phyloP scores from a whole-genome alignment of 345 rosid species.

The Lepidium sativum region DNA sequence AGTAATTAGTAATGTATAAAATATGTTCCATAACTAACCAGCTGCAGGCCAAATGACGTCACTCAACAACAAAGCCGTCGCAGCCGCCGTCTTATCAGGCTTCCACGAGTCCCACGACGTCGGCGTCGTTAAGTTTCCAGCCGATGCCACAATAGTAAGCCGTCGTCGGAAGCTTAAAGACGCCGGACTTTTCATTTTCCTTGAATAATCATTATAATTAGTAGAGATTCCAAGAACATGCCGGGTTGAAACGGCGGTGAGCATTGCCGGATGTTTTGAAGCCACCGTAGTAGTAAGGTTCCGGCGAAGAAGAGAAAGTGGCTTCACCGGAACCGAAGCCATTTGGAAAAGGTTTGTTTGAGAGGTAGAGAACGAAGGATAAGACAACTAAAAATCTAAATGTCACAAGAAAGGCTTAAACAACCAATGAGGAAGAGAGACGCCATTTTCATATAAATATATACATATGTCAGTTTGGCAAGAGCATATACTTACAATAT shows the following conservation, averaged over 20 bases:
- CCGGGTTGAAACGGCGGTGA: neutral
- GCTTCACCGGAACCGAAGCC: constrained; percentile 19
- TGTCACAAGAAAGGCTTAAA: neutral
- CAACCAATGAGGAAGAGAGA: constrained; percentile 13
- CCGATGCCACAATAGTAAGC: constrained; percentile 24
- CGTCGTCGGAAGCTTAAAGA: neutral
- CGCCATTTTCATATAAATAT: neutral
- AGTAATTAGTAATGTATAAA: neutral
- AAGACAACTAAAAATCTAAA: constrained; percentile 14
- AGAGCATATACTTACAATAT: too few species aligned
- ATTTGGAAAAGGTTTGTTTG: neutral
- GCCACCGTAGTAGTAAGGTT: neutral
- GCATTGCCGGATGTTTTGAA: constrained; percentile 3
- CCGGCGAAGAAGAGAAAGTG: constrained; percentile 11
- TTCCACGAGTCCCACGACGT: constrained; percentile 60
- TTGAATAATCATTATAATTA: neutral
- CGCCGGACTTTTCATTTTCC: neutral
- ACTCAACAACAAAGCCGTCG: constrained; percentile 48
- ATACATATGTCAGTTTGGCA: neutral
- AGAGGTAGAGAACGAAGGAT: constrained; percentile 14
- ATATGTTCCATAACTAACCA: constrained; percentile 31
- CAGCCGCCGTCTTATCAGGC: constrained; percentile 41
- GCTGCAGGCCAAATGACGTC: constrained; percentile 95
- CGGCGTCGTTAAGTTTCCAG: constrained; percentile 39
- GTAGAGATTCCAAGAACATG: constrained; percentile 4